Evolutionary conservation across 805 yeast species (phyloP).

Genomic region (Candida hispaniensis): DNA sequence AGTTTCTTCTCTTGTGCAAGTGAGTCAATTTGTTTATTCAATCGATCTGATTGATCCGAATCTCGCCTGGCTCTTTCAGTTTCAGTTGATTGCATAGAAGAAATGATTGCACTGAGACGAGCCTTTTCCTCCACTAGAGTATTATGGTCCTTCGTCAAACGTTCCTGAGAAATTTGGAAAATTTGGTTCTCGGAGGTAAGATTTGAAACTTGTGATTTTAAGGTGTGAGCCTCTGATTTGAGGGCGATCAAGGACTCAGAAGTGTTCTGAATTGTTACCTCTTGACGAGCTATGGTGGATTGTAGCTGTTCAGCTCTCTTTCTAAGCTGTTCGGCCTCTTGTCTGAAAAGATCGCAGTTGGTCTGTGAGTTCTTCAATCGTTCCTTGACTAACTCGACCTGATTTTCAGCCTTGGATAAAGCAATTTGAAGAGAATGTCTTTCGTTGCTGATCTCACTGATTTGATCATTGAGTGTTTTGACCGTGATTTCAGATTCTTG

Average conservation of each 20-base stretch:
- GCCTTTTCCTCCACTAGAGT: conserved; percentile 48
- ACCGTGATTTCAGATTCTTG: conserved; percentile 36
- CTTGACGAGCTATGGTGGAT: conserved; percentile 38
- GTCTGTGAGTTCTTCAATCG: conserved; percentile 36
- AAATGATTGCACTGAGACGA: conserved; percentile 44
- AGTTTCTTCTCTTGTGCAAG: conserved; percentile 38
- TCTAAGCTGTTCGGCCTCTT: conserved; percentile 39
- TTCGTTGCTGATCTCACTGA: conserved; percentile 32
- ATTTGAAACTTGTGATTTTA: conserved; percentile 38
- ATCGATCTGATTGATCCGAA: conserved; percentile 40
- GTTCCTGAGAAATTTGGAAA: conserved; percentile 38
- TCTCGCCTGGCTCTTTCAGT: conserved; percentile 49
- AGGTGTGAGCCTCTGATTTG: conserved; percentile 36
- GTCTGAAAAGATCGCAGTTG: conserved; percentile 32
- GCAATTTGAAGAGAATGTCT: conserved; percentile 40
- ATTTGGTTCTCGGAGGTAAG: conserved; percentile 46
- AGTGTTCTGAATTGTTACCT: conserved; percentile 36
- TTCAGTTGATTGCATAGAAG: conserved; percentile 49
- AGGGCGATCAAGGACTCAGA: conserved; percentile 47
- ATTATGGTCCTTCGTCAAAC: conserved; percentile 43
- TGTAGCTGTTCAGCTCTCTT: conserved; percentile 34
- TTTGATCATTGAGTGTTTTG: conserved; percentile 40
- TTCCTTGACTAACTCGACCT: conserved; percentile 44
- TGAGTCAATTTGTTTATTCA: conserved; percentile 39
- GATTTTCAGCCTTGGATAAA: conserved; percentile 45